Base-by-base conservation (phyloP, 768 basidiomycete genomes). In the Lentinula raphanica region DNA sequence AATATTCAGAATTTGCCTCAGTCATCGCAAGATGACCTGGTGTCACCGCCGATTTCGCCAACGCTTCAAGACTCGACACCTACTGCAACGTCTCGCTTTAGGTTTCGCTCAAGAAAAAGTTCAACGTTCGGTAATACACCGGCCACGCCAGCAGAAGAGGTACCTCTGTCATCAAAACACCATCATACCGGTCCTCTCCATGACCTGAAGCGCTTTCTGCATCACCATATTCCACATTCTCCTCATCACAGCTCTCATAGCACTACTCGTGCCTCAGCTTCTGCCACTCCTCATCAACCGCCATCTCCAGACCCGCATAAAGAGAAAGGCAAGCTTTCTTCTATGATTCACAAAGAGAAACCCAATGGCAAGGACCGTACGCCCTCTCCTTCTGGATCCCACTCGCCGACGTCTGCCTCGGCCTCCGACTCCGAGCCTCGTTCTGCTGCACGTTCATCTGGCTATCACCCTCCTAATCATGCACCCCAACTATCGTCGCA, bases 141-240 rank as follows among this genome's bases (percentile, higher is more conserved):
- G 42, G 54, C 57, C 61, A 59, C 66, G 45, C 63, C 63, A 35
- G 39, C 62, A 55, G 27, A 60, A 51, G 58, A 58, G 42, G 64
- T 65, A 48, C 60, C 68, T 21, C 21, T 7, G 2, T 19, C 19
- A 35, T 71, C 79, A 62, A 76, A 79, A 32, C 28, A 42, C 19
- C 54, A 56, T 45, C 53, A 54, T 54, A 29, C n/a, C 12, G 54
- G 54, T 58, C 89, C 93, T 2, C 81, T 98, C 51, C 86, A 90
- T 73, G 95, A 98, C 71, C 85, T 98, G 66, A 93, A 93, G 69
- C 90, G 94, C 28, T 97, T 98, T 76, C 82, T 99, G 62, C 92
- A 96, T 74, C 84, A 91, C 73, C 93, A 96, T 74, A 86, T 96
- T 49, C 85, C 85, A 59, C 70, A 70, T 61, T 61, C 62, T 59